Evolutionary conservation across 257 asterid species (phyloP), one percentile per base, ranked within the genome.

Genomic region (Solanum megistacrolobum): DNA sequence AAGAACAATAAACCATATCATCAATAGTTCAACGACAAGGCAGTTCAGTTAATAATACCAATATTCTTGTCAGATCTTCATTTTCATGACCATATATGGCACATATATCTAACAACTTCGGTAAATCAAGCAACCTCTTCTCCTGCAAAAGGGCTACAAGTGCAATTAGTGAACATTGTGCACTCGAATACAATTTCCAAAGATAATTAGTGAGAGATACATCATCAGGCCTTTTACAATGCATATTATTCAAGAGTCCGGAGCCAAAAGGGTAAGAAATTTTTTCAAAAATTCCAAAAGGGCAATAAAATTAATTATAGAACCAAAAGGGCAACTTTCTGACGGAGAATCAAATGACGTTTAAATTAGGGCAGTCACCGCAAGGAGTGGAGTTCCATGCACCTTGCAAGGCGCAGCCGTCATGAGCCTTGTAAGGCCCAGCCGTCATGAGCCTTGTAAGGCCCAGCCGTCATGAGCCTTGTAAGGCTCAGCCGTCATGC

Each of bases 81-180:
- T 97, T 97, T 84, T 94, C 99, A 83, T 94, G 96, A 87, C 94
- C 95, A 83, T 92, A 97, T 91, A 97, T 91, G 39, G 99, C 96
- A 92, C 98, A 96, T 85, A 97, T 91, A 91, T 96, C 99, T 82
- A 97, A 89, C 89, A 97, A 88, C 88, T 94, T 97, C 20, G 99
- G 98, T 92, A 97, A 92, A 90, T 96, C 95, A 83, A 97, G 98
- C 89, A 96, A 89, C 92, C 93, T 93, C 91, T 93, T 95, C 73
- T 95, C 96, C 99, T 97, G 99, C 98, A 97, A 94, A 93, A 96
- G 95, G 89, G 92, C 99, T 97, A 92, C 90, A 93, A 88, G 87
- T 86, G 90, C 90, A 93, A 92, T 89, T 79, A 85, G 88, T 95
- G 43, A 96, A 89, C 87, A 91, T 90, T 65, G 87, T 85, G 90